Evolutionary conservation across 352 stramenopile species (phyloP), one percentile per base, ranked within the genome.

Genomic region (Phytophthora sp.): DNA sequence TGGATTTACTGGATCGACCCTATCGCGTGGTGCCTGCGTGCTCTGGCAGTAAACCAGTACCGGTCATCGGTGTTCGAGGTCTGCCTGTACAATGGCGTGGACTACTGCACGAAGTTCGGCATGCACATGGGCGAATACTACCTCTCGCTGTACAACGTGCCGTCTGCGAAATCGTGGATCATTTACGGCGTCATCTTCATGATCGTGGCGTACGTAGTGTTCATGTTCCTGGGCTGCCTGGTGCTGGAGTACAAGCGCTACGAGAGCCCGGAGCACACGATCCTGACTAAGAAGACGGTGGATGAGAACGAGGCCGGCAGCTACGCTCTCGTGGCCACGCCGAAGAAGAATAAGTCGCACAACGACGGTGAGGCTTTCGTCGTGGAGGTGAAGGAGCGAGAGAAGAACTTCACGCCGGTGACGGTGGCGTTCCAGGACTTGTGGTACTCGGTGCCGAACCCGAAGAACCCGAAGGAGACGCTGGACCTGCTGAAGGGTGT

Each of bases 1-100:
- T 89, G 80, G 80, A 54, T 89, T 39, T 87, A 84, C 58, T 87
- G 69, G 62, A 70, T 88, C 20, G 66, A 85, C 44, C 80, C 80
- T 5, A 72, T 88, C 21, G 53, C 69, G 4, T 88, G 79, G 79
- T 68, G 50, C 11, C 44, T 79, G 23, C 68, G 74, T 4, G 60
- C 20, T 1, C 70, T 72, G 20, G 75, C 56, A 3, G 71, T 76
- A 21, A 77, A 77, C 52, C 52, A 77, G 28, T 77, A 74, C 48
- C 63, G 55, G 8, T 66, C 62, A 28, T 45, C 42, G 17, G 27
- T 31, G 4, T 76, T 73, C 13, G 52, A 77, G 4, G 61, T 77
- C 17, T 82, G 72, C 43, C 23, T 75, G 21, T 80, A 76, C 51
- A 49, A 78, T 2, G 71, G 64, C 3, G 31, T 81, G 34, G 56